phyloP scores from a whole-genome alignment of 345 rosid species.

The Orychophragmus violaceus region DNA sequence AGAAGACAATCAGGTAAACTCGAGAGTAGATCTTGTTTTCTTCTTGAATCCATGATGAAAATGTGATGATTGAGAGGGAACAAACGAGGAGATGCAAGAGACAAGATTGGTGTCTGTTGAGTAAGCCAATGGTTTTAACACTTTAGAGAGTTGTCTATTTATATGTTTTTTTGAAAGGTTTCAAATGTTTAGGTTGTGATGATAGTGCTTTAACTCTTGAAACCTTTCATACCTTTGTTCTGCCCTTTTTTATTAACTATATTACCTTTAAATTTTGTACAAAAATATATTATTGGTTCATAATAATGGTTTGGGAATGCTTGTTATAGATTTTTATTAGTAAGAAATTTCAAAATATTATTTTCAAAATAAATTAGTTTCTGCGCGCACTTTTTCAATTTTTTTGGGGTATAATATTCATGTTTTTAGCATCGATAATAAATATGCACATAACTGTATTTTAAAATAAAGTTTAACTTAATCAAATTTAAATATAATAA shows the following conservation, averaged over 20 bases:
- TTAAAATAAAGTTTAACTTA: no score
- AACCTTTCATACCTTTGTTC: neutral
- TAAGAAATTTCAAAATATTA: neutral
- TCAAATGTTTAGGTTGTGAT: neutral
- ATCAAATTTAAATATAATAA: no score
- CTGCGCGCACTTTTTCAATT: neutral
- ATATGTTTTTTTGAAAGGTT: neutral
- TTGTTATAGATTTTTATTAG: neutral
- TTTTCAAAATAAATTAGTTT: neutral
- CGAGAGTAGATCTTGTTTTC: neutral
- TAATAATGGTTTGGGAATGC: neutral
- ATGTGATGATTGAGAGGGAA: neutral
- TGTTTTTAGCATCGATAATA: neutral
- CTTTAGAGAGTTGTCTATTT: neutral
- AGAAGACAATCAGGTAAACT: neutral
- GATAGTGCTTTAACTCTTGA: neutral
- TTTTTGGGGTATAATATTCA: no score
- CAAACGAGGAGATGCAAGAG: no score
- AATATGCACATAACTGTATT: no score
- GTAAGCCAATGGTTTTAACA: neutral
- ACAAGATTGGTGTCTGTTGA: neutral
- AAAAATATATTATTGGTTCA: neutral
- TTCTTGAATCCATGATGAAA: neutral
- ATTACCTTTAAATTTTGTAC: neutral
- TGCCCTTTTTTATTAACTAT: neutral